These are phyloP conservation scores for Phialophora expanda DNA, from an alignment of 2,329 filamentous ascomycete genomes.

Conservation along the genomic window DNA sequence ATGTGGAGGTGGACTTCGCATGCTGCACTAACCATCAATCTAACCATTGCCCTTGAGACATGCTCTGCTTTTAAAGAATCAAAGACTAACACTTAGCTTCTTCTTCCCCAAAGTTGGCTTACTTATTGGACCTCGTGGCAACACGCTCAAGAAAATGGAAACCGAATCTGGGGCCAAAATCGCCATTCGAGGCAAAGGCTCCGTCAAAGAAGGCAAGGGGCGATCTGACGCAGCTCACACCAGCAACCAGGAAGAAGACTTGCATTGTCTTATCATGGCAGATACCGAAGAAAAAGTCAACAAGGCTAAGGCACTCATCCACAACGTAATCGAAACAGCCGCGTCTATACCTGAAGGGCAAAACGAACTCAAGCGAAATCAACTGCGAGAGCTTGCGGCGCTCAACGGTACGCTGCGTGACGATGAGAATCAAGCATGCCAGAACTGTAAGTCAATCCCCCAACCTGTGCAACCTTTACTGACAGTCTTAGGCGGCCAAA, in stretches of 20 bases:
- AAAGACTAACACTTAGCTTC: constrained; percentile 88
- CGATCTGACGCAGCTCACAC: constrained; percentile 98
- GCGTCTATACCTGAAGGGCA: constrained; percentile 98
- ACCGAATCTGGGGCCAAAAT: constrained; percentile 97
- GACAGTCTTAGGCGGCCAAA: constrained; percentile 71
- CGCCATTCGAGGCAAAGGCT: constrained; percentile 98
- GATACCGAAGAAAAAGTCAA: constrained; percentile 99
- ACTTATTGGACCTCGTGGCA: constrained; percentile 99
- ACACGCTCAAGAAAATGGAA: constrained; percentile 99
- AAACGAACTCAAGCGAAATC: constrained; percentile 98
- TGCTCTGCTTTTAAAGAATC: constrained; percentile 42
- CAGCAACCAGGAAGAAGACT: constrained; percentile 99
- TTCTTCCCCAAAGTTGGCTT: constrained; percentile 90
- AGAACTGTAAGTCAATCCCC: constrained; percentile 71
- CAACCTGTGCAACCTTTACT: constrained; percentile 4
- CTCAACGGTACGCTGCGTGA: constrained; percentile 99
- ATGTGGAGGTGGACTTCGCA: constrained; percentile 31
- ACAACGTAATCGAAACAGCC: constrained; percentile 98
- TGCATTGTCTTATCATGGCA: constrained; percentile 99
- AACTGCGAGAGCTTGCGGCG: constrained; percentile 94
- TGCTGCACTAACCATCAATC: constrained; percentile 46
- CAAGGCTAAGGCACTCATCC: constrained; percentile 97
- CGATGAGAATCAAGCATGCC: constrained; percentile 98
- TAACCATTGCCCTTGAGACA: constrained; percentile 38
- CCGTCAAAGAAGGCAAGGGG: constrained; percentile 99